Percentiles rank a stretch among this genome's conserved stretches.
phyloP scores from a whole-genome alignment of 179 eudicot genomes.

The Heliamphora pulchella region DNA sequence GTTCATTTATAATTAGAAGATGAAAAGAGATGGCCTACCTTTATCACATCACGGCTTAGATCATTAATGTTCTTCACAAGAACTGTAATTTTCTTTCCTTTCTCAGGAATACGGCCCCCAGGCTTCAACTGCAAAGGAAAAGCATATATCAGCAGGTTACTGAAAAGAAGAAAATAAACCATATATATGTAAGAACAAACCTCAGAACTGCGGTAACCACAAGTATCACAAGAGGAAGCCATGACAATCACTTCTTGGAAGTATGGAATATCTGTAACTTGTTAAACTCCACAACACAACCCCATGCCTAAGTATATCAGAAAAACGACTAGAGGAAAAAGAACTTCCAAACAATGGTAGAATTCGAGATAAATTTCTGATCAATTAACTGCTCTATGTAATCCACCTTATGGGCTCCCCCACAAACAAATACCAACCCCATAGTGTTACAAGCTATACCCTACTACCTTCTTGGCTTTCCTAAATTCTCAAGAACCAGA shows the following conservation, averaged over 20 bases:
- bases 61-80: conserved; percentile 56
- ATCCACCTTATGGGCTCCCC: background rate
- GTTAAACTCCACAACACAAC: conserved; percentile 42
- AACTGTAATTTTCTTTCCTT: conserved; percentile 70
- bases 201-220: conserved; percentile 97
- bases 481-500: background rate
- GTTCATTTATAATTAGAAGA: background rate
- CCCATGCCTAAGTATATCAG: background rate
- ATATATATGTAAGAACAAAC: conserved; percentile 29
- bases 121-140: conserved; percentile 67
- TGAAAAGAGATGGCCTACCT: conserved; percentile 35
- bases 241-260: conserved; percentile 97
- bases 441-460: background rate
- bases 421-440: background rate
- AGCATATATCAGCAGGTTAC: conserved; percentile 5
- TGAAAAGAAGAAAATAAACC: background rate
- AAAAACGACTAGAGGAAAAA: background rate
- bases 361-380: background rate
- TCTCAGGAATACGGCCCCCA: conserved; percentile 75
- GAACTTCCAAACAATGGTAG: background rate
- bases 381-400: background rate
- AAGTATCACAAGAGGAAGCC: conserved; percentile 90
- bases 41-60: conserved; percentile 92
- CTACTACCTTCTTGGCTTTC: background rate
- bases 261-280: conserved; percentile 70